Base-by-base conservation (phyloP, 2,329 filamentous ascomycete species). In the Monosporascus sp. region DNA sequence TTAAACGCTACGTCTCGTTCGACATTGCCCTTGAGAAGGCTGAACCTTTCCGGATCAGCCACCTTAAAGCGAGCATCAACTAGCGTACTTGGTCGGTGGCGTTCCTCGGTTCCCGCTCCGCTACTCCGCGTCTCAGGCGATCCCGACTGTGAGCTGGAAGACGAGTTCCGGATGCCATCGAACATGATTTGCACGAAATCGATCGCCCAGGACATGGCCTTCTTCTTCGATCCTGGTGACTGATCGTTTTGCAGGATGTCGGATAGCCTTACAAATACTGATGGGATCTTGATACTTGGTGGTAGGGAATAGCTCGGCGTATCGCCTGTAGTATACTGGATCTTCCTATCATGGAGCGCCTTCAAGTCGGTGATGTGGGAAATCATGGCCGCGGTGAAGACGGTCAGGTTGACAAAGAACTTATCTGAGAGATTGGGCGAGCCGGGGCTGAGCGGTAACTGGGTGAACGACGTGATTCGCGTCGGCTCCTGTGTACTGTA, bases 1-100 rank as follows among this genome's bases (percentile, higher is more conserved):
- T 81, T 78, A 67, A 88, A 89, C 3, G 76, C 77, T 24, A 91
- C 80, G 60, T 87, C 81, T 3, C 74, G 74, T 59, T 86, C 84
- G 24, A 84, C 74, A 45, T 75, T 76, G 9, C 75, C 74, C 58
- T 75, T 76, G 11, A 86, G 74, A n/a, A 78, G 71, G 41, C 72
- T 71, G 61, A 86, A 84, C 55, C 78, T 81, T 6, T 71, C 61
- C n/a, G 74, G 77, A 53, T 80, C 77, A 9, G 73, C 70, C 17
- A 85, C 79, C 26, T 72, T 73, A 40, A 86, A 74, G n/a, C 78
- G 74, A 9, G 81, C 82, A 51, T 82, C 78, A 2, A 77, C 74
- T 14, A 77, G 64, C 38, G 74, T 72, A 11, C 67, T 67, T 15
- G 79, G 56, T 9, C 55, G 58, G 22, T 56, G 54, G n/a, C 63